Evolutionary conservation across 208 protist genomes (phyloP).

Genomic region (Crithidia expoeki): DNA sequence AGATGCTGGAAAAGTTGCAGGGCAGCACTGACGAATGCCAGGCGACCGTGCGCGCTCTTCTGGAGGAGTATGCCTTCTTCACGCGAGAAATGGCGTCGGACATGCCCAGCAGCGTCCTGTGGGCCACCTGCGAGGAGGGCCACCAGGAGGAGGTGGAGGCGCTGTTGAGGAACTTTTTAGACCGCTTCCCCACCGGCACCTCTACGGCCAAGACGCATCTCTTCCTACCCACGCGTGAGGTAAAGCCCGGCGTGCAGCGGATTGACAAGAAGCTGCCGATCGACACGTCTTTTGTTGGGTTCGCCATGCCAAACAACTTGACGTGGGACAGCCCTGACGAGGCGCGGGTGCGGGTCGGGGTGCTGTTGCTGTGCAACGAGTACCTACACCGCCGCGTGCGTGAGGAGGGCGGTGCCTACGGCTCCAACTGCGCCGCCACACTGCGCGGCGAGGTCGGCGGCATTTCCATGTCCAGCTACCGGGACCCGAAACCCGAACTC

Average conservation of each 20-base stretch:
- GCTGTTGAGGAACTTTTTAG: slow-evolving; percentile 51
- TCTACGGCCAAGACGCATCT: slow-evolving; percentile 33
- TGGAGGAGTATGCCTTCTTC: slow-evolving; percentile 49
- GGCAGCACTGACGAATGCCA: slow-evolving; percentile 41
- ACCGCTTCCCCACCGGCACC: slow-evolving; percentile 28
- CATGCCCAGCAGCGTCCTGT: slow-evolving; percentile 58
- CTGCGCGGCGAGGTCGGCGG: slow-evolving; percentile 80
- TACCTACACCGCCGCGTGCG: slow-evolving; percentile 90
- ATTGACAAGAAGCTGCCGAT: slow-evolving; percentile 68
- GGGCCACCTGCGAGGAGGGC: slow-evolving; percentile 86
- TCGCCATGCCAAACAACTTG: slow-evolving; percentile 67
- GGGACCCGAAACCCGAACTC: slow-evolving; percentile 79
- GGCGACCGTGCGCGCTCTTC: slow-evolving; percentile 35
- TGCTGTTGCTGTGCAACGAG: slow-evolving; percentile 79
- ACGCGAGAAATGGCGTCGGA: slow-evolving; percentile 45
- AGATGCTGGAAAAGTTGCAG: slow-evolving; percentile 75
- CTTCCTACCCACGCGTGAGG: slow-evolving; percentile 22
- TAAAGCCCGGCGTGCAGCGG: slow-evolving; percentile 17
- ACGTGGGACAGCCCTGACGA: slow-evolving; percentile 68
- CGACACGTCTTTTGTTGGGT: slow-evolving; percentile 84
- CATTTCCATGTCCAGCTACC: slow-evolving; percentile 87
- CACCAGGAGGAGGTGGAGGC: slow-evolving; percentile 61
- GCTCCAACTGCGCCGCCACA: slow-evolving; percentile 60
- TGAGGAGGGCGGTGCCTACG: slow-evolving; percentile 93
- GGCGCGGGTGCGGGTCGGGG: slow-evolving; percentile 76